phyloP scores from a whole-genome alignment of 1,284 basidiomycete species.

The Anthracocystis setariae region DNA sequence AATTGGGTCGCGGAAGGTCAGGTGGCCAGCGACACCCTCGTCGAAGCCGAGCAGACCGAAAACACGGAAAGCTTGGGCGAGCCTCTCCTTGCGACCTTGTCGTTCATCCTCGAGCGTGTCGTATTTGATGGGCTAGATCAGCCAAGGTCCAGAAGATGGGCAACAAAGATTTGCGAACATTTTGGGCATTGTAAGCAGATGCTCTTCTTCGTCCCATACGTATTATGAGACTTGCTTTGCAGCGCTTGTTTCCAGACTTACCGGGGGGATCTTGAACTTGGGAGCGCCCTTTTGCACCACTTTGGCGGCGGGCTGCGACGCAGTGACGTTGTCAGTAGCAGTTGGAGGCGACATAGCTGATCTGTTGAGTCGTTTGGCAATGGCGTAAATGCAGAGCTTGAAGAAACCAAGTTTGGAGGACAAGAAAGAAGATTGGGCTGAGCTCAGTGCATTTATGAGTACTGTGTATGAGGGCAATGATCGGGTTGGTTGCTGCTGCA shows the following conservation, averaged over 20 bases:
- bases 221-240: too few species aligned
- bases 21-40: constrained; percentile 72
- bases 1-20: constrained; percentile 75
- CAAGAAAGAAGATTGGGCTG: neutral
- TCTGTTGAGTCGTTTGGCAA: neutral
- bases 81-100: constrained; percentile 72
- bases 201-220: neutral
- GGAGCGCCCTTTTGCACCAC: constrained; percentile 52
- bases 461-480: too few species aligned
- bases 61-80: constrained; percentile 72
- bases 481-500: neutral
- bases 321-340: constrained; percentile 44
- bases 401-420: neutral
- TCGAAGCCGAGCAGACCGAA: constrained; percentile 74
- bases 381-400: neutral
- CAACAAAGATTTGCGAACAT: too few species aligned
- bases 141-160: neutral
- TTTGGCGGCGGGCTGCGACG: constrained; percentile 43
- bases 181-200: too few species aligned
- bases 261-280: constrained; percentile 52
- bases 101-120: constrained; percentile 70
- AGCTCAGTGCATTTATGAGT: neutral
- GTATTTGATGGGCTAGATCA: constrained; percentile 66
- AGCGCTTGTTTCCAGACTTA: constrained; percentile 8
- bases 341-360: constrained; percentile 38